Conservation (phyloP, 169 alveolate species). For the Cryptosporidium meleagridis region DNA sequence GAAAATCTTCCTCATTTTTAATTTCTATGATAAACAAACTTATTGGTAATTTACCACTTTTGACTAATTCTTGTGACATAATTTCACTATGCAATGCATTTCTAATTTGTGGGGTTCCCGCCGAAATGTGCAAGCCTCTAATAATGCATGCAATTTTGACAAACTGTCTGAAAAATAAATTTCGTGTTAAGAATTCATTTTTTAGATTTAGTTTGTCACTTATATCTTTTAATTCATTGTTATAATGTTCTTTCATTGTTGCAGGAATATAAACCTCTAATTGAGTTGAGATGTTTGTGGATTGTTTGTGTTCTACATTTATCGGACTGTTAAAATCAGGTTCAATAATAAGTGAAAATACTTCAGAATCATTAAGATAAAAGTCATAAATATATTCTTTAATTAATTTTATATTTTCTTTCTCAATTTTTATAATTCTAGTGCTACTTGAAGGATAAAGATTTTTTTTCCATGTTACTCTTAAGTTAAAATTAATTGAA, state of each 20-base stretch:
- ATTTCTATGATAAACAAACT: conserved; percentile 19
- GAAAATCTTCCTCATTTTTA: conserved; percentile 51
- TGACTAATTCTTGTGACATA: neutral
- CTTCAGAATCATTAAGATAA: neutral
- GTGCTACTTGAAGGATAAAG: neutral
- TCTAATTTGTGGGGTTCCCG: neutral
- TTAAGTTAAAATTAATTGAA: neutral
- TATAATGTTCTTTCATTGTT: neutral
- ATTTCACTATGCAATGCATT: conserved; percentile 21
- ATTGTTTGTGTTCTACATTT: neutral
- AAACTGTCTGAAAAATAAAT: conserved; percentile 1
- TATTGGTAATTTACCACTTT: conserved; percentile 19
- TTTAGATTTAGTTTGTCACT: neutral
- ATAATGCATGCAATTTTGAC: conserved; percentile 7
- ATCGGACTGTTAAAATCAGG: conserved; percentile 1
- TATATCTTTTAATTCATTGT: neutral
- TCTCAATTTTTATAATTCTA: neutral
- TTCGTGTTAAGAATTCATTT: neutral
- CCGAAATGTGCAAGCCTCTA: conserved; percentile 29
- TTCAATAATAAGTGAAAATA: neutral
- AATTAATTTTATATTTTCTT: neutral
- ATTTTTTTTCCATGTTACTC: neutral
- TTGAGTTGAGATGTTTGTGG: neutral
- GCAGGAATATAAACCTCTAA: neutral
- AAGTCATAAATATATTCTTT: neutral